These are phyloP conservation scores for Coriaria nepalensis DNA, from an alignment of 306 rosid species.

Conservation along the genomic window DNA sequence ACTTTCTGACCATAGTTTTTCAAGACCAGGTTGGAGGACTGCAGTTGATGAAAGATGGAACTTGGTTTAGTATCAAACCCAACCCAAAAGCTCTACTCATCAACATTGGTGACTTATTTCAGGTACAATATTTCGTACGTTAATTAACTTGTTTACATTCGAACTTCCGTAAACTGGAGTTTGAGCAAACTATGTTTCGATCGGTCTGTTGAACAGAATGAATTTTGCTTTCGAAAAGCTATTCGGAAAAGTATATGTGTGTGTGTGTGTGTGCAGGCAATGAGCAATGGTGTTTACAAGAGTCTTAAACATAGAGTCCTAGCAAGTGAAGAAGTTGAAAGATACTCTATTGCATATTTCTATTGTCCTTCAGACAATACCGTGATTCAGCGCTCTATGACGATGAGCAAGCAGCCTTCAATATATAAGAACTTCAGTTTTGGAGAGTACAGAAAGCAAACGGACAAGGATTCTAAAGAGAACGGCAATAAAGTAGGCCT, in stretches of 20 bases:
- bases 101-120: constrained; percentile 57
- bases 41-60: constrained; percentile 36
- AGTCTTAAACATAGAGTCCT: constrained; percentile 57
- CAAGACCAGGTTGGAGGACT: constrained; percentile 34
- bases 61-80: constrained; percentile 37
- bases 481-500: constrained; percentile 69
- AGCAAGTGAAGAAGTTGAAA: constrained; percentile 26
- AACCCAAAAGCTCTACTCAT: constrained; percentile 28
- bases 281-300: constrained; percentile 56
- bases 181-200: neutral
- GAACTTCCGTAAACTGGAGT: neutral
- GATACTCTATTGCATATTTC: constrained; percentile 65
- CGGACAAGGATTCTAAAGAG: constrained; percentile 36
- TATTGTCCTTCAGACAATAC: constrained; percentile 39
- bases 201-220: neutral
- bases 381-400: constrained; percentile 33
- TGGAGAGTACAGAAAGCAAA: constrained; percentile 35
- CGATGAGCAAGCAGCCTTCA: constrained; percentile 15
- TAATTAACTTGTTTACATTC: neutral
- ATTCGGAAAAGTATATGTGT: too few relatives aligned
- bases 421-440: constrained; percentile 43
- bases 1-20: constrained; percentile 33
- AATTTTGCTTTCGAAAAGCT: too few relatives aligned
- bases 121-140: constrained; percentile 23
- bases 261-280: constrained; percentile 49